These are phyloP conservation scores for Tillandsia fasciculata DNA, from an alignment of 176 grass and related monocot genomes.

Conservation along the genomic window DNA sequence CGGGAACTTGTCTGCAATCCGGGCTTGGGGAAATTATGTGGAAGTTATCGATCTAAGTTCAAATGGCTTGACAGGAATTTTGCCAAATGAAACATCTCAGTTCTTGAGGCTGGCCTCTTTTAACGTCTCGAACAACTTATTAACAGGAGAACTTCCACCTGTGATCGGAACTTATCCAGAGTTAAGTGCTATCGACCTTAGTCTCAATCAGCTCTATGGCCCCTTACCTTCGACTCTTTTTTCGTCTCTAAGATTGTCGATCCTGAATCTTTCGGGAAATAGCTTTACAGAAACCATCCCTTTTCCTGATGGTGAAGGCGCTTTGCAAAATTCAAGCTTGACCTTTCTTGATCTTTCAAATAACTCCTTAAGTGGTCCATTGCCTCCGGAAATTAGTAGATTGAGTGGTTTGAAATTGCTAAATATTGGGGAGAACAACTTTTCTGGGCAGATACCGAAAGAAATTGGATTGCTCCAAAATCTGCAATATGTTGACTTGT, in stretches of 20 bases:
- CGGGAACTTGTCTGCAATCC: conserved; percentile 64
- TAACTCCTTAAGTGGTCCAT: conserved; percentile 44
- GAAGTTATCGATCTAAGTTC: conserved; percentile 66
- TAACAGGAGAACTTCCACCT: conserved; percentile 50
- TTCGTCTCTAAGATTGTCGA: conserved; percentile 46
- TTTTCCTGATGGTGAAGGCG: conserved; percentile 28
- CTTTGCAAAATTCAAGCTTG: conserved; percentile 41
- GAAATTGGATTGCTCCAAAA: conserved; percentile 50
- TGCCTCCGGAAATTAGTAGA: conserved; percentile 39
- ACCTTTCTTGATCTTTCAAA: conserved; percentile 83
- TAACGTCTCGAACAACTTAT: conserved; percentile 63
- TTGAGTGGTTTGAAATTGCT: conserved; percentile 44
- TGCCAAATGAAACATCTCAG: conserved; percentile 76
- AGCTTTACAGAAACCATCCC: conserved; percentile 46
- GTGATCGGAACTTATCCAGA: conserved; percentile 76
- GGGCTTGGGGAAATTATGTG: conserved; percentile 81
- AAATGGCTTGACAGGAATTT: conserved; percentile 66
- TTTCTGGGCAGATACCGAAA: conserved; percentile 56
- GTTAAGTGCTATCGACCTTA: conserved; percentile 56
- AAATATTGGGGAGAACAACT: conserved; percentile 54
- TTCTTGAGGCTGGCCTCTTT: conserved; percentile 73
- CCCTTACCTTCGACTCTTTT: conserved; percentile 54
- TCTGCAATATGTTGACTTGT: conserved; percentile 62
- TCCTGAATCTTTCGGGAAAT: conserved; percentile 75
- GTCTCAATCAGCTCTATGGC: conserved; percentile 62